Evolutionary conservation across 2,329 filamentous ascomycete species (phyloP), one percentile per base, ranked within the genome.

Genomic region (Arthrobotrys entomopaga): DNA sequence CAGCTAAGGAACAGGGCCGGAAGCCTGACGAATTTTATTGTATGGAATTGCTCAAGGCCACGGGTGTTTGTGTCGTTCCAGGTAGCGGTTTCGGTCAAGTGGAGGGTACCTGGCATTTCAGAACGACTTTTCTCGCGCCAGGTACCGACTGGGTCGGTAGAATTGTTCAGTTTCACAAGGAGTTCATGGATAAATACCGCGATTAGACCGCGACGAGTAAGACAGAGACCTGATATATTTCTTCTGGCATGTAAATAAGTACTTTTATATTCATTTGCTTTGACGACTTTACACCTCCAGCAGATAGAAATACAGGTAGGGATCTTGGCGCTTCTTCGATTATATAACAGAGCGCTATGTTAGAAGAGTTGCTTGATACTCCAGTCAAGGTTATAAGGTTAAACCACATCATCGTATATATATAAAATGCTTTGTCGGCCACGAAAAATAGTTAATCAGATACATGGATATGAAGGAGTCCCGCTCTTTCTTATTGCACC

Each of bases 111-210:
- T 85, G 95, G 80, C 95, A 99, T 84, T 96, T 99, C 86, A 86
- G 95, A 76, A 99, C 95, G 2, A 99, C 95, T 0, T 99, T 99
- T 86, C 84, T 99, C 46, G 94, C 95, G 0, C 95, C 95, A 0
- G 95, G 95, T 13, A 98, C 94, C 0, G 93, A 97, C 79, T 99
- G 95, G 95, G 89, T 96, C 5, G 88, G 89, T 57, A 87, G 90
- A 77, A 92, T 98, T 78, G 87, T 90, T 78, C 91, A 92, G 82
- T 99, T 99, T 84, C 95, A 99, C 84, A 84, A 89, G 82, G 88
- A 91, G 76, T 99, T 99, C 80, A 91, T 98, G 89, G 86, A 90
- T 58, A 87, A 97, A 86, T 97, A 74, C 34, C 38, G 63, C 19
- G 59, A 74, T 58, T 74, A 66, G 48, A 46, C 15, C 8, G 26